Percentiles rank a stretch among this genome's conserved stretches.
phyloP scores from a whole-genome alignment of 2,329 filamentous ascomycete genomes.

The Calcarisporium arbuscula region DNA sequence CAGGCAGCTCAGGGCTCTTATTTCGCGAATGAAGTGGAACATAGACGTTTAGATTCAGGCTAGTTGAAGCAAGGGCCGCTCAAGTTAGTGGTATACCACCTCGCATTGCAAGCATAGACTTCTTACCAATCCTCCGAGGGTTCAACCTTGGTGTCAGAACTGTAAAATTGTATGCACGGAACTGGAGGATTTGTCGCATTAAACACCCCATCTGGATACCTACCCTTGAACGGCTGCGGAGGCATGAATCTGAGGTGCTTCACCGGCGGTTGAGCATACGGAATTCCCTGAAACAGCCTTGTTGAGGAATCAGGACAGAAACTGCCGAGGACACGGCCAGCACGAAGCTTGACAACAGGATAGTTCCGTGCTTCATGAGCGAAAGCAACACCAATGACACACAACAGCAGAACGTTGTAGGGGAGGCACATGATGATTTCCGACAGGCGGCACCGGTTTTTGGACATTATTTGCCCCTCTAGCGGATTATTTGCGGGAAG shows the following conservation, averaged over 20 bases:
- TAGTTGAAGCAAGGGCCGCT: too few relatives aligned
- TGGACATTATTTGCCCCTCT: too few relatives aligned
- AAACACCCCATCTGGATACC: conserved; percentile 2
- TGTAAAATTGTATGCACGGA: conserved; percentile 10
- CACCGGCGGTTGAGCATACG: conserved; percentile 13
- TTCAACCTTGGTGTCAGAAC: conserved; percentile 4
- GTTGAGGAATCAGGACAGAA: background rate
- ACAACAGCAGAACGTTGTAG: too few relatives aligned
- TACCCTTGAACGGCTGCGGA: conserved; percentile 5
- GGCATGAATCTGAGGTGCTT: conserved; percentile 12
- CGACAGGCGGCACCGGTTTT: too few relatives aligned
- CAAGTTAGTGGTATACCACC: too few relatives aligned
- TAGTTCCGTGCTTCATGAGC: too few relatives aligned
- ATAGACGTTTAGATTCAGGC: conserved; percentile 12
- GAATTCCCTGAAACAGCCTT: conserved; percentile 12
- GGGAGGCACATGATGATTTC: too few relatives aligned
- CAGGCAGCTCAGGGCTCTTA: conserved; percentile 7
- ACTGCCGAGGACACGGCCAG: background rate
- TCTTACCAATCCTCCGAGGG: conserved; percentile 13
- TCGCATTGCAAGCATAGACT: too few relatives aligned
- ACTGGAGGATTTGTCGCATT: conserved; percentile 10
- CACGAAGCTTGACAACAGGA: background rate
- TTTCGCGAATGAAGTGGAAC: conserved; percentile 5
- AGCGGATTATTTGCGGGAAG: too few relatives aligned
- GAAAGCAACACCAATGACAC: too few relatives aligned